Conservation (phyloP, 2,329 filamentous ascomycete genomes). For the Colletotrichum lini region DNA sequence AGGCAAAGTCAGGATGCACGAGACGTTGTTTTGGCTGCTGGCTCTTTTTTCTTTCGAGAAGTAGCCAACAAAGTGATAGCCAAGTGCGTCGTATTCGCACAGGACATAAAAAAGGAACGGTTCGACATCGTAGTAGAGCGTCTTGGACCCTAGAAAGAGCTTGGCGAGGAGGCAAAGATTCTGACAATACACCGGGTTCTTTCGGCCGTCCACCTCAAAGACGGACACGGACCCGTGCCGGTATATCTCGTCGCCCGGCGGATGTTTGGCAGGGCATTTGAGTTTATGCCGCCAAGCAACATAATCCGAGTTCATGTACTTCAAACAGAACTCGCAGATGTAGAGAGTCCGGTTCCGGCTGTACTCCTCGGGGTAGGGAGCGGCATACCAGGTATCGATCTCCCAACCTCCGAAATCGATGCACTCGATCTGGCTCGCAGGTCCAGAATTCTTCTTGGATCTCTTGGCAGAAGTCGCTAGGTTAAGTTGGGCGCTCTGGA, state of each 20-base stretch:
- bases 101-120: conserved; percentile 98
- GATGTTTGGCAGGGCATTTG: conserved; percentile 96
- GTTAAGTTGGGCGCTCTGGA: conserved; percentile 72
- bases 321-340: conserved; percentile 98
- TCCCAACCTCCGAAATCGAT: conserved; percentile 98
- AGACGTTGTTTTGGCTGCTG: conserved; percentile 96
- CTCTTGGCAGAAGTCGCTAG: conserved; percentile 74
- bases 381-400: conserved; percentile 99
- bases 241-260: conserved; percentile 98
- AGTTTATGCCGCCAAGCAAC: conserved; percentile 98
- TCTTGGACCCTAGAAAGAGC: conserved; percentile 98
- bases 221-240: conserved; percentile 91
- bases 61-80: conserved; percentile 98
- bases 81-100: conserved; percentile 91
- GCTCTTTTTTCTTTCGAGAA: conserved; percentile 99
- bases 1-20: conserved; percentile 94
- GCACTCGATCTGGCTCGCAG: conserved; percentile 96
- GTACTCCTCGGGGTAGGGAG: conserved; percentile 98
- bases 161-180: conserved; percentile 97
- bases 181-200: conserved; percentile 98
- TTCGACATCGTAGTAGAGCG: conserved; percentile 97
- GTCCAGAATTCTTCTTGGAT: conserved; percentile 82
- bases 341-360: conserved; percentile 97
- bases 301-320: conserved; percentile 99
- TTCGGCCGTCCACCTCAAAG: conserved; percentile 97